Evolutionary conservation across 257 asterid genomes (phyloP).

Genomic region (Solanum paucissectum): DNA sequence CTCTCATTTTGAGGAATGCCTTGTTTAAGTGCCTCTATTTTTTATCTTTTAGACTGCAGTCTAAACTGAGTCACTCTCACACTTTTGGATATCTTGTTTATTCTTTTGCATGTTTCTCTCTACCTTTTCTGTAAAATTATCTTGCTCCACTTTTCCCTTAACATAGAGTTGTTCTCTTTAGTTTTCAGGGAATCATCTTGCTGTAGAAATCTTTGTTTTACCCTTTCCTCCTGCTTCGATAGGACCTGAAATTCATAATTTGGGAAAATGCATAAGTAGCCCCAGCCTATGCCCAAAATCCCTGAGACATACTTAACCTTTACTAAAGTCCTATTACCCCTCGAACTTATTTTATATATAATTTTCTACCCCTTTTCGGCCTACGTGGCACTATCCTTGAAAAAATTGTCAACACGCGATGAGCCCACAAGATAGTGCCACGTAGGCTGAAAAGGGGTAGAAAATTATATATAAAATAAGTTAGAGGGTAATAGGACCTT

Average conservation of each 20-base stretch:
- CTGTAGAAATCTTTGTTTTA: constrained; percentile 10
- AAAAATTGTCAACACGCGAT: no score
- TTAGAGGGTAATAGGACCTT: no score
- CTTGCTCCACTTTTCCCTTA: constrained; percentile 23
- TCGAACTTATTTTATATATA: no score
- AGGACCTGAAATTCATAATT: not conserved
- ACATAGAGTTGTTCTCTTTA: constrained; percentile 26
- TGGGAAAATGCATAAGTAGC: no score
- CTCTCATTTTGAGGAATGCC: constrained; percentile 29
- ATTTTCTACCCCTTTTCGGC: no score
- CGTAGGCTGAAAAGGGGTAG: no score
- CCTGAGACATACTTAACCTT: no score
- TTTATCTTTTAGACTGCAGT: constrained; percentile 28
- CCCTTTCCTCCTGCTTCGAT: constrained; percentile 47
- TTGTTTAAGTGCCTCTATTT: constrained; percentile 40
- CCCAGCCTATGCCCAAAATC: no score
- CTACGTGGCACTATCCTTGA: no score
- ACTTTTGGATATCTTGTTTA: constrained; percentile 24
- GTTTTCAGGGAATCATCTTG: constrained; percentile 15
- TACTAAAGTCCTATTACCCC: no score
- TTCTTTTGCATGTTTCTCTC: constrained; percentile 22
- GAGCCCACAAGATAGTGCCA: no score
- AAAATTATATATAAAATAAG: no score
- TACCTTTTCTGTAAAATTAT: constrained; percentile 28
- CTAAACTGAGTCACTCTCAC: constrained; percentile 27